Evolutionary conservation across 163 green algal genomes (phyloP).

Genomic region (Chloromonas sp.): DNA sequence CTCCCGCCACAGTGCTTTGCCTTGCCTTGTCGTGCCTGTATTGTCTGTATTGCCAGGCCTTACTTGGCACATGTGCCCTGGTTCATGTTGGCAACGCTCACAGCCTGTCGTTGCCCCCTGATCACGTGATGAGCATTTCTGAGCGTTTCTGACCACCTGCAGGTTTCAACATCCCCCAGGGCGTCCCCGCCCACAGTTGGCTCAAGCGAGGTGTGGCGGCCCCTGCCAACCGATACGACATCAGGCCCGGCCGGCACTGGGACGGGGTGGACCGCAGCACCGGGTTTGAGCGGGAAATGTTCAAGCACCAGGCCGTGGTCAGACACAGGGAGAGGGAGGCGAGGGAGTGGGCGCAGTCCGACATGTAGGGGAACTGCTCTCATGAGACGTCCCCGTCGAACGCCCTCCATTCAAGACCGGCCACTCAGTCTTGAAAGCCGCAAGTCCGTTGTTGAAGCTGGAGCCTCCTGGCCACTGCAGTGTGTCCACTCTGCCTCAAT

Average conservation of each 20-base stretch:
- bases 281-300: slow-evolving; percentile 80
- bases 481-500: no score
- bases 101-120: no score
- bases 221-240: slow-evolving; percentile 82
- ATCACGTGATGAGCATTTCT: not conserved
- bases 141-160: not conserved
- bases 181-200: slow-evolving; percentile 87
- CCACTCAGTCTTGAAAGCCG: no score
- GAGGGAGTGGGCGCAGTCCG: slow-evolving; percentile 45
- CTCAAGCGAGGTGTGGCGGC: slow-evolving; percentile 67
- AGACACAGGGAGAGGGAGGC: slow-evolving; percentile 49
- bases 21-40: not conserved
- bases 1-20: no score
- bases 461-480: no score
- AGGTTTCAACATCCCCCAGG: slow-evolving; percentile 86
- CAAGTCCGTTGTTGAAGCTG: no score
- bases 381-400: no score
- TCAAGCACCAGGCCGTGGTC: slow-evolving; percentile 54
- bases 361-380: slow-evolving; percentile 11
- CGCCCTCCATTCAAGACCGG: no score
- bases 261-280: slow-evolving; percentile 91
- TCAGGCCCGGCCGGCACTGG: slow-evolving; percentile 89
- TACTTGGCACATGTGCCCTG: no score
- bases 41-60: not conserved
- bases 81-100: no score